Base-by-base conservation (phyloP, 2,329 filamentous ascomycete genomes). In the Lachnellula hyalina region DNA sequence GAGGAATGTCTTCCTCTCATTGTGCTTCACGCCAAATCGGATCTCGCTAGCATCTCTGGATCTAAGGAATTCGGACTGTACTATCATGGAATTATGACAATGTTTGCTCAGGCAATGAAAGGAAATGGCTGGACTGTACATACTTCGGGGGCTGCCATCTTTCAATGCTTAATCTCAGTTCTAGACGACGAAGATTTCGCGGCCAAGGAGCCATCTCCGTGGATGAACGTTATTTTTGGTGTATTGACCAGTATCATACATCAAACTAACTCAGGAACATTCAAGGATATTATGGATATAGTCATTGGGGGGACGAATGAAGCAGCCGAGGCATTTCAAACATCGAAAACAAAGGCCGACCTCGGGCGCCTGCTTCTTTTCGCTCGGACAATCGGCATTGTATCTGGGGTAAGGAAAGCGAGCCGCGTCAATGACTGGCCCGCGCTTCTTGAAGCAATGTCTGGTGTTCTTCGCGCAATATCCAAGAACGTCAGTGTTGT, bases 51-150 rank as follows among this genome's bases (percentile, higher is more conserved):
- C 36, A 71, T 76, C 51, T 72, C 71, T 34, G 78, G 77, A n/a
- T 76, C 78, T 12, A 78, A 78, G 41, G 80, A 85, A 57, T 82
- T 82, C 57, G 75, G 77, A 12, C 77, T 90, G 14, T 96, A 96
- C 69, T 86, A 87, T 59, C 85, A 95, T 68, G 94, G 93, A 53
- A 72, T 96, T 46, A 96, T 96, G 90, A 89, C 84, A 17, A 86
- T 97, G 77, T 90, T 96, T 66, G 85, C 90, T 4, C 93, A 97
- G 71, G 86, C 92, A 8, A 79, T 83, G 63, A 86, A 87, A 70
- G 80, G 83, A 15, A 78, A 83, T 14, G 82, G 83, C 2, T 65
- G 77, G 48, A 77, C 75, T 1, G 71, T 86, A 47, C 83, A 86
- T 64, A 86, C 84, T 2, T 79, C 78, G 14, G 83, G 80, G 2